phyloP scores from a whole-genome alignment of 208 protist genomes.

The Wallacemonas sp. region DNA sequence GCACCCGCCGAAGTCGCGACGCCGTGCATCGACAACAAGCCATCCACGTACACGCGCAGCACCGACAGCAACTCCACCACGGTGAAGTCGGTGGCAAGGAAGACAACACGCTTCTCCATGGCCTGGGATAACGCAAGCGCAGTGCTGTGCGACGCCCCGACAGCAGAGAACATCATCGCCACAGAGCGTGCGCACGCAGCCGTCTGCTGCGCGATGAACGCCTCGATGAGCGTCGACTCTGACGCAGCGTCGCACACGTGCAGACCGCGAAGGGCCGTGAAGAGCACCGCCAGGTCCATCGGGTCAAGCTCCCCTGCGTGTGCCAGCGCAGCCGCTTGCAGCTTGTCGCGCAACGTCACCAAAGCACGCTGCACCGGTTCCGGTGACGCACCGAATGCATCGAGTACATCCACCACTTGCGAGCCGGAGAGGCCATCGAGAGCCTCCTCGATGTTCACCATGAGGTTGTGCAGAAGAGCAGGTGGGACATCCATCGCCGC shows the following conservation, averaged over 20 bases:
- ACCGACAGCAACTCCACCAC: conserved; percentile 73
- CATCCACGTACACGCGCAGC: conserved; percentile 58
- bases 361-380: conserved; percentile 16
- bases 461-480: conserved; percentile 43
- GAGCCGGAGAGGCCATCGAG: conserved; percentile 25
- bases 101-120: conserved; percentile 67
- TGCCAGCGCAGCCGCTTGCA: conserved; percentile 19
- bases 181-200: conserved; percentile 59
- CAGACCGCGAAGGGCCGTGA: conserved; percentile 33
- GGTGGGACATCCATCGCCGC: conserved; percentile 26
- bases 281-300: conserved; percentile 78
- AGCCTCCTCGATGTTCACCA: conserved; percentile 40
- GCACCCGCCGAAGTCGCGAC: conserved; percentile 10
- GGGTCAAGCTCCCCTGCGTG: conserved; percentile 34
- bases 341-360: conserved; percentile 12
- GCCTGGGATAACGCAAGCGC: conserved; percentile 37
- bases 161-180: conserved; percentile 69
- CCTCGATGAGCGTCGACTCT: conserved; percentile 28
- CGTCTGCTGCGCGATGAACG: conserved; percentile 27
- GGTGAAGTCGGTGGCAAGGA: conserved; percentile 79
- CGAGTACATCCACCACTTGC: conserved; percentile 62
- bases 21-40: conserved; percentile 35
- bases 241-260: conserved; percentile 14
- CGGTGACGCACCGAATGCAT: conserved; percentile 41
- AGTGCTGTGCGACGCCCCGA: conserved; percentile 12